Evolutionary conservation across 129 eudicot genomes (phyloP).

Genomic region (Rutidosis leptorrhynchoides): DNA sequence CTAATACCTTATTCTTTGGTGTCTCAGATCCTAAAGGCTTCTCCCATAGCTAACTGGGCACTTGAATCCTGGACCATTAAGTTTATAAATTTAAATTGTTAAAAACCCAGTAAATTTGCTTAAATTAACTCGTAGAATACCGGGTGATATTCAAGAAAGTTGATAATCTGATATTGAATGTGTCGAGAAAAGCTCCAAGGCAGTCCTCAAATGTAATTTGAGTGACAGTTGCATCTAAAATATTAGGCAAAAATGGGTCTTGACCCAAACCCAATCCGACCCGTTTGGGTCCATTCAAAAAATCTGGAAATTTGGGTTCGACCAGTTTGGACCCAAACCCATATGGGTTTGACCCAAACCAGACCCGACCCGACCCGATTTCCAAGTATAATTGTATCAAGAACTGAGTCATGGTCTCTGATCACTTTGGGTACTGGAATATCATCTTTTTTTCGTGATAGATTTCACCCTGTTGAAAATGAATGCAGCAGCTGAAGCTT

Average conservation of each 20-base stretch:
- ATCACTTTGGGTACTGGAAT: slow-evolving; percentile 81
- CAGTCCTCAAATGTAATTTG: slow-evolving; percentile 88
- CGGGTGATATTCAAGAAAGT: slow-evolving; percentile 87
- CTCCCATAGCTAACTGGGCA: slow-evolving; percentile 87
- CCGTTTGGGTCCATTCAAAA: too few relatives aligned
- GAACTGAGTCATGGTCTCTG: slow-evolving; percentile 82
- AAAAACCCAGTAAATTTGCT: background rate
- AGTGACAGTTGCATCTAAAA: slow-evolving; percentile 77
- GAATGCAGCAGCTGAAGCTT: slow-evolving; percentile 53
- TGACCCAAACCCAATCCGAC: too few relatives aligned
- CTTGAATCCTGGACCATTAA: slow-evolving; percentile 75
- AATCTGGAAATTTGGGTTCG: too few relatives aligned
- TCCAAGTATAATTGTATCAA: too few relatives aligned
- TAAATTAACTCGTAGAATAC: slow-evolving; percentile 38
- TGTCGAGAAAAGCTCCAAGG: slow-evolving; percentile 95
- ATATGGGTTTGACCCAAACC: too few relatives aligned
- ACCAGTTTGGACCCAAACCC: too few relatives aligned
- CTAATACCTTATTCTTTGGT: slow-evolving; percentile 49
- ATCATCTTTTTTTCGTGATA: slow-evolving; percentile 47
- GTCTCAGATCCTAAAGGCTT: slow-evolving; percentile 69
- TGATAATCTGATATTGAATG: too few relatives aligned
- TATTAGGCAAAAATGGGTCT: too few relatives aligned
- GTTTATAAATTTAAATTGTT: slow-evolving; percentile 5
- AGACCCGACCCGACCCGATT: too few relatives aligned
- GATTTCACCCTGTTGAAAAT: slow-evolving; percentile 46